Conservation (phyloP, 805 yeast species). For the Pichia exigua region DNA sequence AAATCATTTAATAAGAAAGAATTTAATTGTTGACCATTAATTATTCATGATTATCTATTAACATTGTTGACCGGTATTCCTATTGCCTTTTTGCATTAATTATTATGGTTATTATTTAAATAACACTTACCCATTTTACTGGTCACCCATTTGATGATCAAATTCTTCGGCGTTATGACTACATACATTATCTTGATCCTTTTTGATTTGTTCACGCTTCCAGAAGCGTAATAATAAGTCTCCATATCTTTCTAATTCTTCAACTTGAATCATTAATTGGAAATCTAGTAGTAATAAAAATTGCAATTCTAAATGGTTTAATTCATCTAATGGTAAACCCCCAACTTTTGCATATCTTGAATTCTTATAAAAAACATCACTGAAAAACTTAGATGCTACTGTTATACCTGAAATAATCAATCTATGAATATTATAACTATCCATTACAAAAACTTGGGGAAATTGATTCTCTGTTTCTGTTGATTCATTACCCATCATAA, state of each 20-base stretch:
- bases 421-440: constrained; percentile 90
- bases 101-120: no score
- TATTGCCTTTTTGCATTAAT: no score
- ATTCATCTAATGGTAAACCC: constrained; percentile 86
- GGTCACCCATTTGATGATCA: background rate
- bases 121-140: background rate
- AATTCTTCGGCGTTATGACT: background rate
- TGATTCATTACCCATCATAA: constrained; percentile 16
- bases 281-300: constrained; percentile 80
- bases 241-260: constrained; percentile 86
- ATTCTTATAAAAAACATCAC: constrained; percentile 91
- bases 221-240: constrained; percentile 79
- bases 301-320: constrained; percentile 87
- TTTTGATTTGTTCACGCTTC: constrained; percentile 44
- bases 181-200: background rate
- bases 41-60: background rate
- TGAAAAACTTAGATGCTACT: constrained; percentile 88
- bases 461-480: constrained; percentile 14
- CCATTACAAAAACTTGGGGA: constrained; percentile 83
- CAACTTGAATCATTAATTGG: constrained; percentile 76
- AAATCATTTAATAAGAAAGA: background rate
- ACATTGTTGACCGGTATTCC: background rate
- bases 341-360: constrained; percentile 94
- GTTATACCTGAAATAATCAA: constrained; percentile 91
- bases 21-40: background rate